Conservation (phyloP, 2,329 filamentous ascomycete species). For the Colletotrichum gloeosporioides region DNA sequence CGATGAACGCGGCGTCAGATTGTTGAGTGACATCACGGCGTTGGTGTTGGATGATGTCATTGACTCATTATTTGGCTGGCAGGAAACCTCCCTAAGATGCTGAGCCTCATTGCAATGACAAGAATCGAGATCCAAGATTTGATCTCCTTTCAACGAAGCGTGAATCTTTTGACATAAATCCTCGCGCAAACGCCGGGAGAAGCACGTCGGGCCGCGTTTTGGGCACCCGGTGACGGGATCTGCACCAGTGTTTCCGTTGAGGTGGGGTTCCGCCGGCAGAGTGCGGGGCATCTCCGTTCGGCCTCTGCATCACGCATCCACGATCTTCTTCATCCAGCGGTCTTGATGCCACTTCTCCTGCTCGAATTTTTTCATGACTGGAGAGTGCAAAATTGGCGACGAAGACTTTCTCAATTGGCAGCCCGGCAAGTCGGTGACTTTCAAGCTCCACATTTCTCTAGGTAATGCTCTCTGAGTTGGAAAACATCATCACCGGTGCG, state of each 20-base stretch:
- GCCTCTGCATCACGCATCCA: not conserved
- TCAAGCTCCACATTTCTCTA: not conserved
- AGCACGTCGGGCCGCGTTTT: not conserved
- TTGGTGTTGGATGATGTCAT: not conserved
- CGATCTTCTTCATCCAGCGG: not conserved
- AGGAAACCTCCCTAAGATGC: not conserved
- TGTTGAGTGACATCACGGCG: not conserved
- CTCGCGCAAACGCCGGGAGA: not conserved
- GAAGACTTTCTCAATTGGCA: not conserved
- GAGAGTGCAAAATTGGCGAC: not conserved
- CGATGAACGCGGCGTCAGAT: not conserved
- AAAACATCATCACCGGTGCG: fast-evolving
- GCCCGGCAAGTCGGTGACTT: not conserved
- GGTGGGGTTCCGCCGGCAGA: not conserved
- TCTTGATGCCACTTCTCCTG: not conserved
- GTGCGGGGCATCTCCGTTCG: not conserved
- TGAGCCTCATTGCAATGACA: not conserved
- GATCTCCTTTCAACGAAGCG: not conserved
- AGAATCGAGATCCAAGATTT: too few relatives aligned
- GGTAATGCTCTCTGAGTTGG: not conserved
- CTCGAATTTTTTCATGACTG: not conserved
- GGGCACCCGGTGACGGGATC: not conserved
- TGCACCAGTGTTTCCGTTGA: not conserved
- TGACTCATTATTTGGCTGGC: not conserved
- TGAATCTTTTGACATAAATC: not conserved